Conservation (phyloP, 2,329 filamentous ascomycete genomes). For the Curvularia eragrostidis region DNA sequence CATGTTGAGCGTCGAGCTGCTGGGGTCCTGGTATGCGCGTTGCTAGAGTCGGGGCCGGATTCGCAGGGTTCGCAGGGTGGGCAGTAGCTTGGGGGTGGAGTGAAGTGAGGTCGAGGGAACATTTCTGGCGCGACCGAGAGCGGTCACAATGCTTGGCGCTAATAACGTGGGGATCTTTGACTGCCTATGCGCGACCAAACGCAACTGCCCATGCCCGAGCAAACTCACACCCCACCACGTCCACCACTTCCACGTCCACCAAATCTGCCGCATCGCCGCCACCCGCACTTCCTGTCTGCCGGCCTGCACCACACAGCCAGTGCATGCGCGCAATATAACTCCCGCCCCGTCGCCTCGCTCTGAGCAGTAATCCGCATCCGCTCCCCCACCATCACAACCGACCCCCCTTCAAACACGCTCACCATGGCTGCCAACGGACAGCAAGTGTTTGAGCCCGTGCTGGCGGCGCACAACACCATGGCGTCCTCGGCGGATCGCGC, state of each 20-base stretch:
- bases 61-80: conserved; percentile 15
- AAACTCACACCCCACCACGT: conserved; percentile 26
- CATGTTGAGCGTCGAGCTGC: conserved; percentile 27
- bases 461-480: conserved; percentile 91
- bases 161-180: conserved; percentile 26
- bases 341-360: conserved; percentile 37
- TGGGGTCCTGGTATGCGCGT: conserved; percentile 10
- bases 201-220: conserved; percentile 31
- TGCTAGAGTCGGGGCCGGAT: conserved; percentile 12
- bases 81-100: conserved; percentile 23
- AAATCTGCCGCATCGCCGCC: conserved; percentile 1
- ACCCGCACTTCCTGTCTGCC: conserved; percentile 8
- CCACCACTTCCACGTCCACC: conserved; percentile 15
- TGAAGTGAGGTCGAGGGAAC: conserved; percentile 30
- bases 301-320: conserved; percentile 9
- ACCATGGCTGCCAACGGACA: conserved; percentile 73
- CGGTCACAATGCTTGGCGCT: conserved; percentile 39
- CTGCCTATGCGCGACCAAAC: conserved; percentile 32
- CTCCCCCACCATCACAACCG: conserved; percentile 24
- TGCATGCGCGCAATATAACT: conserved; percentile 37
- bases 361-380: conserved; percentile 34
- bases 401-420: conserved; percentile 23
- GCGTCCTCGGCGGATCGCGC: conserved; percentile 78
- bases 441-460: conserved; percentile 81
- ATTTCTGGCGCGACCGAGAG: conserved; percentile 32